phyloP scores from a whole-genome alignment of 2,329 filamentous ascomycete species.

The Talaromyces sp. region DNA sequence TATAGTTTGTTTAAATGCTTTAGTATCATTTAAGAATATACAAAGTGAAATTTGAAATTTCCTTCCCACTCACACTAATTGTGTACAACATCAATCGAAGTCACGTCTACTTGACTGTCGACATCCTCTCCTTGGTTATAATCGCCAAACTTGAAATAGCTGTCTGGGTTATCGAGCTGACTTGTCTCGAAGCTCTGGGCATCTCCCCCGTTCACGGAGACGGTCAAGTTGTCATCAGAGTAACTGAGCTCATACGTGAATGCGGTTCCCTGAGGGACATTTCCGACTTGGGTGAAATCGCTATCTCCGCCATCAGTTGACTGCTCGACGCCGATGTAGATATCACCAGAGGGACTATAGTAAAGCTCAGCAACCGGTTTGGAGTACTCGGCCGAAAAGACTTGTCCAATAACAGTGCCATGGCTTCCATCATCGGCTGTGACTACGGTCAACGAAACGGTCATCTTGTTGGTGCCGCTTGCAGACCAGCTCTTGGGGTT shows the following conservation, averaged over 20 bases:
- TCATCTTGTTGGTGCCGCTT: slow-evolving; percentile 30
- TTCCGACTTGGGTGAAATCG: slow-evolving; percentile 28
- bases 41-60: background rate
- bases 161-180: slow-evolving; percentile 24
- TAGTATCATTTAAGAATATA: background rate
- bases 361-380: slow-evolving; percentile 42
- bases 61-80: background rate
- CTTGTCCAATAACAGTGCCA: slow-evolving; percentile 38
- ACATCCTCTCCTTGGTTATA: slow-evolving; percentile 31
- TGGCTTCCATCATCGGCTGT: slow-evolving; percentile 29
- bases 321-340: slow-evolving; percentile 38
- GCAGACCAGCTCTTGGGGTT: slow-evolving; percentile 29
- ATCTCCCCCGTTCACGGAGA: slow-evolving; percentile 25
- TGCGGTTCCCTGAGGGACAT: slow-evolving; percentile 26
- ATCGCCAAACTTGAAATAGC: slow-evolving; percentile 38
- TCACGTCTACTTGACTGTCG: slow-evolving; percentile 20
- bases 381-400: slow-evolving; percentile 33
- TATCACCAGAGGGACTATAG: slow-evolving; percentile 28
- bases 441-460: slow-evolving; percentile 24
- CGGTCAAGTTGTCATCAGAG: slow-evolving; percentile 27
- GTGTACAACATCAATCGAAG: slow-evolving; percentile 7
- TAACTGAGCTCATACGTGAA: slow-evolving; percentile 40
- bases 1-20: background rate
- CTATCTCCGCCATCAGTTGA: slow-evolving; percentile 26
- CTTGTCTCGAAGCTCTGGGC: slow-evolving; percentile 23